A percentile compares a stretch with the other conserved stretches of the same genome.
Evolutionary conservation across 164 flowering plant genomes (phyloP).

Genomic region (Stephania cephalantha): DNA sequence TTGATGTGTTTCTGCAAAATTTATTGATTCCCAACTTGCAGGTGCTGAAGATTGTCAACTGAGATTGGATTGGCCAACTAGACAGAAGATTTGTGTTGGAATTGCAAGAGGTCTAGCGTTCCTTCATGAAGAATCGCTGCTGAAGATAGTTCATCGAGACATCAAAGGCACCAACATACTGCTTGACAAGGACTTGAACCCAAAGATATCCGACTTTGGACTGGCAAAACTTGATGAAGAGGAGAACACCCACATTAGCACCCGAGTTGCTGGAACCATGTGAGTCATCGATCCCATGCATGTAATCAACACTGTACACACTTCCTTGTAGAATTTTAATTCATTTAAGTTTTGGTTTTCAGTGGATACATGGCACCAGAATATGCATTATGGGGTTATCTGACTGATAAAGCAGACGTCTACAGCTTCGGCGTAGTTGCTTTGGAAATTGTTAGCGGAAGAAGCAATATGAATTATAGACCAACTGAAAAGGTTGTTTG

Average conservation of each 20-base stretch:
- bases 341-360: background rate
- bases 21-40: conserved; percentile 1
- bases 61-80: conserved; percentile 52
- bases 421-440: conserved; percentile 40
- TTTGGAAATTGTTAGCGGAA: conserved; percentile 42
- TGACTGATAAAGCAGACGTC: conserved; percentile 44
- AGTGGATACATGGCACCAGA: conserved; percentile 50
- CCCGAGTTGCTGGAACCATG: conserved; percentile 67
- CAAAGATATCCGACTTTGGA: conserved; percentile 71
- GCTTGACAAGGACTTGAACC: conserved; percentile 45
- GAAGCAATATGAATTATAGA: conserved; percentile 28
- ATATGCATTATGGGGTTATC: conserved; percentile 38
- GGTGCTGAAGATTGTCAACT: conserved; percentile 32
- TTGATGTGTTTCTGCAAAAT: background rate
- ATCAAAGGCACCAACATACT: conserved; percentile 60
- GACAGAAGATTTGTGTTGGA: conserved; percentile 48
- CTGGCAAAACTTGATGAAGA: conserved; percentile 66
- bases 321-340: background rate
- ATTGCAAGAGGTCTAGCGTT: conserved; percentile 58
- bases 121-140: conserved; percentile 64
- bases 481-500: conserved; percentile 30
- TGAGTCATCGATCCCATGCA: conserved; percentile 14
- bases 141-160: conserved; percentile 69
- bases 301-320: background rate
- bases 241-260: conserved; percentile 58